Percentiles rank a stretch among this genome's conserved stretches.
Evolutionary conservation across 257 asterid species (phyloP).

Genomic region (Solanum virginianum): DNA sequence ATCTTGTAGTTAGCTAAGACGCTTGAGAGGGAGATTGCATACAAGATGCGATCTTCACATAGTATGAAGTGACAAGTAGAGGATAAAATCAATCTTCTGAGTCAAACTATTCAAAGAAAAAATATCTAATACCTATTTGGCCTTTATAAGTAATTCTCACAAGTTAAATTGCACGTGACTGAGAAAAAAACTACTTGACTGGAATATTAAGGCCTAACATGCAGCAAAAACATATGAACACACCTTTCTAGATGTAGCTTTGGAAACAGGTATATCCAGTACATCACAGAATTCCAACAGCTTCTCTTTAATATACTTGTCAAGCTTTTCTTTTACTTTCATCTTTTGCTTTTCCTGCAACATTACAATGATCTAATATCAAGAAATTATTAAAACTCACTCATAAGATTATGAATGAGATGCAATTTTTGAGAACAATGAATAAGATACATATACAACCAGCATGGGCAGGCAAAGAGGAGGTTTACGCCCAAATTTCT

Average conservation of each 20-base stretch:
- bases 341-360: slow-evolving; percentile 74
- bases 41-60: neutral
- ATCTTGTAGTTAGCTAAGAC: neutral
- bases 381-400: neutral
- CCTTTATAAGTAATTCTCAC: neutral
- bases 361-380: neutral
- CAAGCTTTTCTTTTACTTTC: slow-evolving; percentile 71
- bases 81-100: neutral
- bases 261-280: slow-evolving; percentile 62
- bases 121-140: neutral
- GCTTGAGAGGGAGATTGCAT: neutral
- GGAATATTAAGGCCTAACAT: neutral
- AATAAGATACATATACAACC: neutral
- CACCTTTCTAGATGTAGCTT: slow-evolving; percentile 65
- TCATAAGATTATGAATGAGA: neutral
- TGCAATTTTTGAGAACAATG: neutral
- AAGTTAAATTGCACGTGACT: neutral
- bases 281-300: slow-evolving; percentile 71
- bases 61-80: neutral
- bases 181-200: neutral
- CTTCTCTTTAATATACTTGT: slow-evolving; percentile 80
- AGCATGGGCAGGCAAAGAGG: neutral
- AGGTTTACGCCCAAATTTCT: neutral
- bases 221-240: slow-evolving; percentile 7
- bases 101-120: neutral